Evolutionary conservation across 345 rosid genomes (phyloP), one percentile per base, ranked within the genome.

Genomic region (Rhodamnia rubescens): DNA sequence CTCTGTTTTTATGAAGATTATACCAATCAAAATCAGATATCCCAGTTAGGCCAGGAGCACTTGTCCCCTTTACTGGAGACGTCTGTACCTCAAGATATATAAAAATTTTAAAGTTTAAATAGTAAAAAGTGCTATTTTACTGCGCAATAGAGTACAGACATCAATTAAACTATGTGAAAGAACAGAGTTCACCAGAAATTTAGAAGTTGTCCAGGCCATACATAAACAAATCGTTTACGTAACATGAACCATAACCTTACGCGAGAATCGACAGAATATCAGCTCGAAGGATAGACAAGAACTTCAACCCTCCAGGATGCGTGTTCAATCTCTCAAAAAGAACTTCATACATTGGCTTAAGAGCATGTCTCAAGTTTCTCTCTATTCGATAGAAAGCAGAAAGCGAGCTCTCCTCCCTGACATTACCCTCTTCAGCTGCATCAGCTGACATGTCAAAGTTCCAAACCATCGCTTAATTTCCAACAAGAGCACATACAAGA

Each of bases 311-410:
- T 85, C 95, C 98, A 32, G 95, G 93, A 85, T 97, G 96, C 52
- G 91, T 96, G 89, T 96, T 96, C 84, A 97, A 89, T 83, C 97
- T 90, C 88, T 97, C 98, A 89, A 97, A 97, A 81, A 97, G 94
- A 87, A 89, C 86, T 89, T 94, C 98, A 92, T 95, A 96, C 21
- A 87, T 86, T 40, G 99, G 99, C 92, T 91, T 89, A 75, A 96
- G 96, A 82, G 94, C 92, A 84, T 95, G 98, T 84, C 98, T 95
- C 88, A 96, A 86, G 87, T 93, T 96, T 85, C 93, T 85, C 90
- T 97, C 99, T 84, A 92, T 88, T 69, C 96, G 96, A 85, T 94
- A 96, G 89, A 94, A 96, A 86, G 91, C 88, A 88, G 95, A 92
- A 81, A 92, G 88, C 85, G 59, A 81, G 80, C 91, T 90, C 50